Evolutionary conservation across 2,329 filamentous ascomycete genomes (phyloP), one percentile per base, ranked within the genome.

Genomic region (Paraphaeosphaeria minitans): DNA sequence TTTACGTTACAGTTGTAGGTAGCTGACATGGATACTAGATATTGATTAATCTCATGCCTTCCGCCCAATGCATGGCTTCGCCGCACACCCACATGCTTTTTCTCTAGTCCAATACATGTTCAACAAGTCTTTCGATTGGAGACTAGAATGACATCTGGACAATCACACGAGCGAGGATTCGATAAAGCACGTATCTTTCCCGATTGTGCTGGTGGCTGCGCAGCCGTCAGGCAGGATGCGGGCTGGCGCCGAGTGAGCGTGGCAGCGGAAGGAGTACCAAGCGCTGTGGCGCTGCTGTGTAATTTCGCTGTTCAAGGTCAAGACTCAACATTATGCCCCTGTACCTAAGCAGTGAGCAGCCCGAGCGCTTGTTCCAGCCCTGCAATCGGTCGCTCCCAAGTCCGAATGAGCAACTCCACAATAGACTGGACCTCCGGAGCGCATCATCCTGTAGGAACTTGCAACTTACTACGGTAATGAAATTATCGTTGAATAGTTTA

Each of bases 261-360:
- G 48, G 55, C 24, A 27, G 55, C 29, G 42, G 35, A 27, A 46
- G 24, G 21, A 8, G n/a, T 8, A 50, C 27, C 41, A 57, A 50
- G 46, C 55, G 42, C 41, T n/a, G 48, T 57, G 55, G 55, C 55
- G 48, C 51, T 42, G 21, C 14, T 13, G 14, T 27, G 54, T 42
- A 57, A 57, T 57, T 53, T 53, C 48, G 48, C 21, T 24, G 27
- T 27, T 53, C 55, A 37, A 43, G 39, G 55, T 50, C 41, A 57
- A 53, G 3, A 9, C 14, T 50, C 41, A 57, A 53, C 12, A 9
- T 14, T 13, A 41, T 48, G 16, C 55, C 55, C 55, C 27, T 6
- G n/a, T n/a, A n/a, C 27, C 31, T 39, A n/a, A 47, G 53, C 43
- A 41, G 22, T 43, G 13, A 42, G 21, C 33, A 10, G 33, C 2